Evolutionary conservation across 192 early-diverging fungal genomes (phyloP), one percentile per base, ranked within the genome.

Genomic region (Coemansia sp.): DNA sequence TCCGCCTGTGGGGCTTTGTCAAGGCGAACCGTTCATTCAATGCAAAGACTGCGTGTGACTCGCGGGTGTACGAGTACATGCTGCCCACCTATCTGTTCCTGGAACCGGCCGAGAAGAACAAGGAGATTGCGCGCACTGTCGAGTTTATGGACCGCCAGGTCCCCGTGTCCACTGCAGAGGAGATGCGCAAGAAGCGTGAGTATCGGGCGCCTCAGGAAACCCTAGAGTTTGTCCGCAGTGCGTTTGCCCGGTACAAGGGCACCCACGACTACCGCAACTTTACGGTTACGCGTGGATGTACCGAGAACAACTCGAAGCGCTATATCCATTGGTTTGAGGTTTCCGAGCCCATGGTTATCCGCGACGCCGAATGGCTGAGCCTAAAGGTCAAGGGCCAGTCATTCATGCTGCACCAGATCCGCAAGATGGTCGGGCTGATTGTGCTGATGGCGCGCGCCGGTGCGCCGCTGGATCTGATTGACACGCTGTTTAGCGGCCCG

Each of bases 401-500:
- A 30, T 99, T 99, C 51, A 98, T 99, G 94, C 75, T 99, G 25
- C 95, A 99, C 75, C 96, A 99, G 75, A 99, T 99, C 55, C 86
- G 96, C 28, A 98, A 98, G 59, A 99, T 99, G 96, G 89, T 99
- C 50, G 90, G 93, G 0, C 72, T 99, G 41, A 83, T 85, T 6
- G 76, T 95, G 3, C 61, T 99, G 67, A 76, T 89, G 50, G 77
- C 90, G 21, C 84, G 94, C 10, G 82, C 82, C 7, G 51, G 60
- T 4, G 88, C 88, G 5, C 86, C 91, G 4, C 43, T 81, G 5
- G 53, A 53, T 2, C 62, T 97, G 17, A 82, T 98, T 19, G 61
- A 74, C 7, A 54, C 71, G 43, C 63, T 87, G 12, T 92, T 91
- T 48, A 56, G 64, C 17, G 66, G 64, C 5, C 59, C 74, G 13